These are phyloP conservation scores for Jamesozyma lodderae DNA, from an alignment of 805 yeast species.

Conservation along the genomic window DNA sequence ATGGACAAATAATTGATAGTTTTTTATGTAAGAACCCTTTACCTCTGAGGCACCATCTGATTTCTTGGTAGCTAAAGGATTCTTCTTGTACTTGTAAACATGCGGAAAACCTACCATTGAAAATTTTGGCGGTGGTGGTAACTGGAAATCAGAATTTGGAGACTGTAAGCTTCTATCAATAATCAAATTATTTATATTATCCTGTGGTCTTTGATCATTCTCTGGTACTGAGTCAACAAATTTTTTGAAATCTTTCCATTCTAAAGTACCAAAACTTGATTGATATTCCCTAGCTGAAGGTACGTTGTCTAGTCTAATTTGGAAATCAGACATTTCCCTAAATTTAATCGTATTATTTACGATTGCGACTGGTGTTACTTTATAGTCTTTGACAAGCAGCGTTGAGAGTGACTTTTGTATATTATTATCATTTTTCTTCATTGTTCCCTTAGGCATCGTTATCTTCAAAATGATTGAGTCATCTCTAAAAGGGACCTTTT, in stretches of 20 bases:
- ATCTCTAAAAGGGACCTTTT: conserved; percentile 34
- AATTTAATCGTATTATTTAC: conserved; percentile 64
- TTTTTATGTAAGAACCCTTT: conserved; percentile 35
- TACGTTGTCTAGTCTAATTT: conserved; percentile 53
- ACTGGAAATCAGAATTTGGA: conserved; percentile 25
- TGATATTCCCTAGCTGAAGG: conserved; percentile 35
- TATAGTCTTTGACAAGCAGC: conserved; percentile 32
- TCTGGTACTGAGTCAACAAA: conserved; percentile 31
- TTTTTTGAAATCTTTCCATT: conserved; percentile 24
- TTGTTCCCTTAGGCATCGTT: conserved; percentile 46
- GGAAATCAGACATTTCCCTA: conserved; percentile 84
- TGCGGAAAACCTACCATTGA: conserved; percentile 70
- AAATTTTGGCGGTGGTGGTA: conserved; percentile 83
- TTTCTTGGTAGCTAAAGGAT: conserved; percentile 46
- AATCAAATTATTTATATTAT: conserved; percentile 23
- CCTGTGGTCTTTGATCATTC: conserved; percentile 33
- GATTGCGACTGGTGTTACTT: conserved; percentile 54
- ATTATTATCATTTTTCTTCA: conserved; percentile 35
- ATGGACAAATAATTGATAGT: conserved; percentile 38
- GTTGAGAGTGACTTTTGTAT: conserved; percentile 36
- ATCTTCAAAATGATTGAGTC: conserved; percentile 55
- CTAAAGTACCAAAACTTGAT: conserved; percentile 23
- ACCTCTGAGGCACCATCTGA: conserved; percentile 44
- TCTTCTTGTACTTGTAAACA: conserved; percentile 68
- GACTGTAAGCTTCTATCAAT: conserved; percentile 16